Evolutionary conservation across 2,329 filamentous ascomycete species (phyloP).

Genomic region (Claviceps maximensis): DNA sequence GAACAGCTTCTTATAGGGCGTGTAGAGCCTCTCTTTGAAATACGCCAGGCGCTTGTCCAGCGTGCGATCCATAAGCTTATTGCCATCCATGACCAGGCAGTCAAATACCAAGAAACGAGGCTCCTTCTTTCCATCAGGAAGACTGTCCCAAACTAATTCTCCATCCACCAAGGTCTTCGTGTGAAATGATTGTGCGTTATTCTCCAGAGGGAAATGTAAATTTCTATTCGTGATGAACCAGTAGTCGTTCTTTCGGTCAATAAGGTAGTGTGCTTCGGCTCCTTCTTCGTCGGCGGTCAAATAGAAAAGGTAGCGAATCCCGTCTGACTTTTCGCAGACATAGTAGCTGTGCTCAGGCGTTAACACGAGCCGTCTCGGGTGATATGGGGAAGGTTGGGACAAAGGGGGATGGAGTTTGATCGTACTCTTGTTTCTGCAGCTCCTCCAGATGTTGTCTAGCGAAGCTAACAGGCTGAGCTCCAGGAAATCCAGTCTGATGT

Average conservation of each 20-base stretch:
- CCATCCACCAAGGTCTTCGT: constrained; percentile 76
- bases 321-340: constrained; percentile 96
- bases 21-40: constrained; percentile 64
- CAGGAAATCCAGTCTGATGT: constrained; percentile 60
- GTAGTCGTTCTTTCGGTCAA: constrained; percentile 97
- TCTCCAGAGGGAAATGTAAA: constrained; percentile 68
- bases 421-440: constrained; percentile 62
- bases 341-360: constrained; percentile 55
- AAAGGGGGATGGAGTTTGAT: not conserved
- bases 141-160: constrained; percentile 79
- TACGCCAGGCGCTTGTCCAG: constrained; percentile 84
- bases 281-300: constrained; percentile 52
- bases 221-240: constrained; percentile 60
- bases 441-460: constrained; percentile 69
- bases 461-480: constrained; percentile 91
- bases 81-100: constrained; percentile 68
- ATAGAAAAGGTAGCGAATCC: constrained; percentile 90
- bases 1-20: constrained; percentile 53
- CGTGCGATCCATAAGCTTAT: constrained; percentile 62
- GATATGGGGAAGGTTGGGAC: not conserved
- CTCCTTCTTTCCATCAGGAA: constrained; percentile 51
- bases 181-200: constrained; percentile 57
- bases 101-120: constrained; percentile 89
- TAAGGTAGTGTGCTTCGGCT: constrained; percentile 70
- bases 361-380: constrained; percentile 1